Evolutionary conservation across 139 green algal species (phyloP), one percentile per base, ranked within the genome.

Genomic region (Asterochloris erici): DNA sequence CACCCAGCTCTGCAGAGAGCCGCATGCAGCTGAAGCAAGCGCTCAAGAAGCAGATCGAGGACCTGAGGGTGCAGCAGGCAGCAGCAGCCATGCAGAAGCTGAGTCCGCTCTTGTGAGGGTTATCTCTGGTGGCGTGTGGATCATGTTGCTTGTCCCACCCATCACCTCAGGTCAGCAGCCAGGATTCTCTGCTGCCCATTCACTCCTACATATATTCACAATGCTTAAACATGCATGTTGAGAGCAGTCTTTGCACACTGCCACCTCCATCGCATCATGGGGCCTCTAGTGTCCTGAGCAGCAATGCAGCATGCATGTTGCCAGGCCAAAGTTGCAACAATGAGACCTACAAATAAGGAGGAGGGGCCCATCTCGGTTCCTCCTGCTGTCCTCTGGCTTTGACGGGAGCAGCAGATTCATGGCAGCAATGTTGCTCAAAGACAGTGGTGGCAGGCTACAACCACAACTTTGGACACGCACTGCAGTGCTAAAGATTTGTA

Each of bases 21-120:
- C 76, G 76, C 60, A 80, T 60, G 76, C 76, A 80, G 76, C 21
- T 80, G 11, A 69, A 54, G 9, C 19, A 38, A n/a, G 60, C 76
- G 28, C 76, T 80, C 60, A 80, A 69, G 10, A 23, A 70, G 2
- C 76, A 80, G 76, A 61, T 80, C 29, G 76, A 69, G 60, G 76
- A 80, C n/a, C 60, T 80, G 14, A 80, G 68, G 61, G 26, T 80
- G 12, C 54, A 80, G 60, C 23, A 80, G 60, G 76, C 76, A 70
- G 60, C 76, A 47, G 14, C 68, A 21, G 26, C 21, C 19, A 80
- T 69, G 76, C 23, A 80, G 24, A 60, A 70, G 24, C 19, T 70
- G 15, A 62, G 47, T n/a, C 12, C 38, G 6, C 38, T 54, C 38
- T 54, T 54, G 38, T 54, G 38, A 54, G 38, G 38, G 4, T 54